These are phyloP conservation scores for Claviceps lovelessii DNA, from an alignment of 2,329 filamentous ascomycete species.

Conservation along the genomic window DNA sequence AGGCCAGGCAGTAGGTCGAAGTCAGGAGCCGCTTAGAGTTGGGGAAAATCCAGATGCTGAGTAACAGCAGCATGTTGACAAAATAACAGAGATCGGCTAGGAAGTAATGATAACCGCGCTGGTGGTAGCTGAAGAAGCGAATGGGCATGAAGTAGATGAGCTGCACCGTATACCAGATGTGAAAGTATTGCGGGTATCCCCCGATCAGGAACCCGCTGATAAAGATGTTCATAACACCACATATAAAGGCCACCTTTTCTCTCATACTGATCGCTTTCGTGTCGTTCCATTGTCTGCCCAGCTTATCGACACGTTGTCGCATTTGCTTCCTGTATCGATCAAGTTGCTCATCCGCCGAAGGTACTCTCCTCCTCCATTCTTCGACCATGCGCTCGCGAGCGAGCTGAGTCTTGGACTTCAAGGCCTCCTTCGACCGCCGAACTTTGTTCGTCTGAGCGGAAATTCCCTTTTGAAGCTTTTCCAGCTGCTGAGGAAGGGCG, in stretches of 20 bases:
- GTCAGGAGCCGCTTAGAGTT: slow-evolving; percentile 83
- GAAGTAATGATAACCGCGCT: slow-evolving; percentile 91
- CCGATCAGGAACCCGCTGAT: slow-evolving; percentile 90
- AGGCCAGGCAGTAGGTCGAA: slow-evolving; percentile 79
- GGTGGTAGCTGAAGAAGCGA: slow-evolving; percentile 79
- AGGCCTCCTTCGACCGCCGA: slow-evolving; percentile 62
- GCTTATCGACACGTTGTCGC: slow-evolving; percentile 74
- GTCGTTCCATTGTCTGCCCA: slow-evolving; percentile 77
- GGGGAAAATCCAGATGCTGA: slow-evolving; percentile 84
- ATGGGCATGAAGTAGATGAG: slow-evolving; percentile 95
- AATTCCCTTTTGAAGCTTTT: slow-evolving; percentile 75
- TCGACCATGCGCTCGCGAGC: slow-evolving; percentile 86
- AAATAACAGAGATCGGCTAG: slow-evolving; percentile 96
- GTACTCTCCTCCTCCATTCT: slow-evolving; percentile 77
- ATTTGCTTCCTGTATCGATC: slow-evolving; percentile 82
- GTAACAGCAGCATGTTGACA: slow-evolving; percentile 71
- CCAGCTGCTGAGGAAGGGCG: slow-evolving; percentile 74
- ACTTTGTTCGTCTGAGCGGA: slow-evolving; percentile 76
- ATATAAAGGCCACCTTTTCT: slow-evolving; percentile 94
- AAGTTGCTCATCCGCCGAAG: slow-evolving; percentile 79
- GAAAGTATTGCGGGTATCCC: slow-evolving; percentile 70
- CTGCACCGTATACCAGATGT: slow-evolving; percentile 81
- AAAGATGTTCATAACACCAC: slow-evolving; percentile 92
- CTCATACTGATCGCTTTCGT: slow-evolving; percentile 74
- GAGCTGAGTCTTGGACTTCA: slow-evolving; percentile 60